These are phyloP conservation scores for Paramecium caudatum DNA, from an alignment of 73 alveolate species.

Conservation along the genomic window DNA sequence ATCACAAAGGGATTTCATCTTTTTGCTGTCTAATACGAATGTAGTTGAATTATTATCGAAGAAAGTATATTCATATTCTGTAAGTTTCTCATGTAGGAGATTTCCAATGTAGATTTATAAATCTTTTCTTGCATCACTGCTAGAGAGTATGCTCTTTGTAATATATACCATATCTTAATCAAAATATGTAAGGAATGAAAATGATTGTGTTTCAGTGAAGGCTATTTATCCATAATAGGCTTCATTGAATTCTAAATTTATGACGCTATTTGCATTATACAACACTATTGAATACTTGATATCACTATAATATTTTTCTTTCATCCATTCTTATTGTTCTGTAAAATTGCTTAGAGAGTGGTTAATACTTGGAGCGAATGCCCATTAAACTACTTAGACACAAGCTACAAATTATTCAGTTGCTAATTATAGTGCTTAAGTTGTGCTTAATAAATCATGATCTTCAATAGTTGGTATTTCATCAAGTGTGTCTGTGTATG, in stretches of 20 bases:
- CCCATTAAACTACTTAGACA: neutral
- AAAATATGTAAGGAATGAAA: neutral
- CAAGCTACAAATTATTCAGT: constrained; percentile 4
- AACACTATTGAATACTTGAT: neutral
- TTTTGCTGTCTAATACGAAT: neutral
- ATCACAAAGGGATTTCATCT: constrained; percentile 22
- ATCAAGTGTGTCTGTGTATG: constrained; percentile 15
- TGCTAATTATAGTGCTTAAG: neutral
- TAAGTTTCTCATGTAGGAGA: neutral
- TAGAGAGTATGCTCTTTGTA: neutral
- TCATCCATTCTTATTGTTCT: neutral
- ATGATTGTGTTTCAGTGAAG: neutral
- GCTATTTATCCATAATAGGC: constrained; percentile 37
- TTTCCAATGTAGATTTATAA: constrained; percentile 48
- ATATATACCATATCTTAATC: constrained; percentile 47
- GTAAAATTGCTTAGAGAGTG: neutral
- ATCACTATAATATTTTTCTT: neutral
- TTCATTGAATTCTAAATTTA: neutral
- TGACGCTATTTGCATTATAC: neutral
- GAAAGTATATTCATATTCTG: constrained; percentile 20
- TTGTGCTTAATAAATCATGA: neutral
- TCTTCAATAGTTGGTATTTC: constrained; percentile 9
- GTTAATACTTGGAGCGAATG: neutral
- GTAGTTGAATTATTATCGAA: constrained; percentile 39
- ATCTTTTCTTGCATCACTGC: neutral